Percentiles rank a stretch among this genome's conserved stretches.
Conservation (phyloP, 768 basidiomycete species). For the Tricholoma matsutake region DNA sequence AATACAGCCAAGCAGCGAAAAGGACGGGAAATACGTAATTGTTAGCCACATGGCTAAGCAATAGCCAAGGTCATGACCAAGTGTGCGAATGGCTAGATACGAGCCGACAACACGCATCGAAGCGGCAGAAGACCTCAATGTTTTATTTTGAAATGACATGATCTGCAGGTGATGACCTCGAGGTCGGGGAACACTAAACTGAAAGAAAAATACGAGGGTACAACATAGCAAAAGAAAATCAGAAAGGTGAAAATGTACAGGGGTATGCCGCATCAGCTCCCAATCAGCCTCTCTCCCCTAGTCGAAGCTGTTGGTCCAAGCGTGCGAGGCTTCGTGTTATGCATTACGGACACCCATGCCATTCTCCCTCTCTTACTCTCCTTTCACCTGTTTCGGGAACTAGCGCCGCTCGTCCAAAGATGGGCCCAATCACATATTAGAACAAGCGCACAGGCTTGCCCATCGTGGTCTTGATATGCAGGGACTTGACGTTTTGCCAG, state of each 20-base stretch:
- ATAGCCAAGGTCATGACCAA: too few species aligned
- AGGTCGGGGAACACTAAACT: too few species aligned
- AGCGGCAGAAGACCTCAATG: too few species aligned
- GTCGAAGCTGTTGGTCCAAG: constrained; percentile 86
- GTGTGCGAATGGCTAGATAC: too few species aligned
- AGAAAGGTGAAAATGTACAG: neutral
- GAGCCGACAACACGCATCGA: too few species aligned
- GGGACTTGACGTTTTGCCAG: constrained; percentile 99
- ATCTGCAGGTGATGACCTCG: too few species aligned
- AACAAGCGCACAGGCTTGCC: constrained; percentile 96
- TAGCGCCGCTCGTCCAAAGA: neutral
- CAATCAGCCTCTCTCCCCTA: constrained; percentile 72
- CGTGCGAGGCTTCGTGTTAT: constrained; percentile 97
- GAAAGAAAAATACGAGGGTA: neutral
- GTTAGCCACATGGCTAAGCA: too few species aligned
- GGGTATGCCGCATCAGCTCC: constrained; percentile 68
- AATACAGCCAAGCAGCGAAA: too few species aligned
- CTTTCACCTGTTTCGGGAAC: neutral
- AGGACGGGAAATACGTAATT: too few species aligned
- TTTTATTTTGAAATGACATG: too few species aligned
- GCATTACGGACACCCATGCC: constrained; percentile 55
- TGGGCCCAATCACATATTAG: constrained; percentile 39
- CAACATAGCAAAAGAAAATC: neutral
- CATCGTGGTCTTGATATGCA: constrained; percentile 99
- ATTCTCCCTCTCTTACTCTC: neutral